A percentile compares a stretch with the other conserved stretches of the same genome.
phyloP scores from a whole-genome alignment of 257 asterid genomes.

The Solanum corneliomulleri region DNA sequence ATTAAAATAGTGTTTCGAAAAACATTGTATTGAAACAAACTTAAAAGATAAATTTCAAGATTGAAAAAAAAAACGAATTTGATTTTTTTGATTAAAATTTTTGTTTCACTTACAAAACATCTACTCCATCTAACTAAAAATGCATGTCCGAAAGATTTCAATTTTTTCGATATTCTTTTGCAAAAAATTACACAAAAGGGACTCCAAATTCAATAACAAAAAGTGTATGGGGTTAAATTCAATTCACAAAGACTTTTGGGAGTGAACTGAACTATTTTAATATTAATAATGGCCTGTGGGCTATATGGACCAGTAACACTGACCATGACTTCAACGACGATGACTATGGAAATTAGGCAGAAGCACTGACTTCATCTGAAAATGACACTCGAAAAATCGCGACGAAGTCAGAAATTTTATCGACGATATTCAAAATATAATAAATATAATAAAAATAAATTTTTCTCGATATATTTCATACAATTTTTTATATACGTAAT shows the following conservation, averaged over 20 bases:
- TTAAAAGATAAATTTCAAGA: too few species aligned
- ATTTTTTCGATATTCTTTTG: too few species aligned
- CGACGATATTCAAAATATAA: accelerated
- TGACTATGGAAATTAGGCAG: not conserved
- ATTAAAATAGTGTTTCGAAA: too few species aligned
- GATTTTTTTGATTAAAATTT: too few species aligned
- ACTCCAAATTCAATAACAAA: not conserved
- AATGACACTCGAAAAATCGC: not conserved
- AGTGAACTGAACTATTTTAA: not conserved
- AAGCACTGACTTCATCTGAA: not conserved
- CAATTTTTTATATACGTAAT: too few species aligned
- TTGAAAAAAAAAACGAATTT: too few species aligned
- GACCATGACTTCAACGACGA: not conserved
- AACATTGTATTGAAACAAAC: too few species aligned
- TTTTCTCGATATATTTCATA: too few species aligned
- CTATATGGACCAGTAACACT: not conserved
- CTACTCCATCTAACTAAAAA: too few species aligned
- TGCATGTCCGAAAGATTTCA: too few species aligned
- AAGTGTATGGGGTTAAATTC: not conserved
- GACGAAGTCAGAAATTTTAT: too few species aligned
- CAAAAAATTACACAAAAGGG: not conserved
- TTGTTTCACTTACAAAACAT: too few species aligned
- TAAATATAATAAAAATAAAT: accelerated
- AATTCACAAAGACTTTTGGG: not conserved
- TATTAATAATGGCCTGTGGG: not conserved